phyloP scores from a whole-genome alignment of 257 asterid genomes.

The Jacaranda mimosifolia region DNA sequence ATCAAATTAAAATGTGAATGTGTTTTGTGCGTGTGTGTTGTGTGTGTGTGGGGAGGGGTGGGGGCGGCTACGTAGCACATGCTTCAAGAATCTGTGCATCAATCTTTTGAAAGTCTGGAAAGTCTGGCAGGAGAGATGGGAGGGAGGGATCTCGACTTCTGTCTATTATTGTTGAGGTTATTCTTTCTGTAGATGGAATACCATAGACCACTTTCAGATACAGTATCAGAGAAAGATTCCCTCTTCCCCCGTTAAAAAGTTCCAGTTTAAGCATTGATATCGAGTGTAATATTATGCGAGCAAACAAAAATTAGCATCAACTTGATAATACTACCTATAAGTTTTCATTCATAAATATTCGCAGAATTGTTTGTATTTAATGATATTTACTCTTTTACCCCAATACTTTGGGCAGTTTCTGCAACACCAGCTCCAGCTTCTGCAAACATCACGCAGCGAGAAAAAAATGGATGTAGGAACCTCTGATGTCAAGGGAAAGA shows the following conservation, averaged over 20 bases:
- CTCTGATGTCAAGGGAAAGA: conserved; percentile 66
- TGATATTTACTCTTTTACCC: not conserved
- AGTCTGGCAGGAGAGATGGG: not conserved
- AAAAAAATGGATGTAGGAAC: conserved; percentile 37
- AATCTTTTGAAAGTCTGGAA: not conserved
- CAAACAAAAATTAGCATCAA: not conserved
- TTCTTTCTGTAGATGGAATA: no score
- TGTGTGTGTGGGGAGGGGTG: no score
- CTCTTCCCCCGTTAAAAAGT: no score
- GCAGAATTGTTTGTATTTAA: not conserved
- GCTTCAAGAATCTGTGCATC: not conserved
- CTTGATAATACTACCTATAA: not conserved
- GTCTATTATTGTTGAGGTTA: no score
- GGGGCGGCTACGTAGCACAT: no score
- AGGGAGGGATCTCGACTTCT: no score
- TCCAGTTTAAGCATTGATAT: no score
- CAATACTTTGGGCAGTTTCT: conserved; percentile 54
- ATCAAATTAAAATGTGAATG: no score
- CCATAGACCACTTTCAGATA: no score
- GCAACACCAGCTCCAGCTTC: conserved; percentile 69
- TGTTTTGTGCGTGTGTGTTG: no score
- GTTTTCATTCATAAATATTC: not conserved
- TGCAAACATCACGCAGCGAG: conserved; percentile 51
- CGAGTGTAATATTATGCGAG: not conserved
- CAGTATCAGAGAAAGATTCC: not conserved